Conservation (phyloP, 2,329 filamentous ascomycete species). For the Penicillium sp. region DNA sequence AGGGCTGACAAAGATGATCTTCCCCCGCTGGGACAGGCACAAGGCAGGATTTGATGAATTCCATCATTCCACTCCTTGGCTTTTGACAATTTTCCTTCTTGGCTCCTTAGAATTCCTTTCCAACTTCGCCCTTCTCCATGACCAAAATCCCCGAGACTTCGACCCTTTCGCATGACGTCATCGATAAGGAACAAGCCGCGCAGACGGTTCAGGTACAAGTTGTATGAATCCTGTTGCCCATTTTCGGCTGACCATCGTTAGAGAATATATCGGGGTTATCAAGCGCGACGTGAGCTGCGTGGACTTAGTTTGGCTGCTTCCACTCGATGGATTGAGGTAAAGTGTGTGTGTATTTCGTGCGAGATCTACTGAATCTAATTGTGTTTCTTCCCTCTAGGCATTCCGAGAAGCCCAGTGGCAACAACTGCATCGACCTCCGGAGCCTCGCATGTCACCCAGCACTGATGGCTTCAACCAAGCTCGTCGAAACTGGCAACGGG, state of each 20-base stretch:
- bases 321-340: constrained; percentile 62
- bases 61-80: background rate
- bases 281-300: constrained; percentile 59
- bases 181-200: constrained; percentile 11
- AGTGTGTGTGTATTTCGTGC: background rate
- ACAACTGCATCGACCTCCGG: constrained; percentile 37
- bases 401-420: constrained; percentile 51
- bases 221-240: background rate
- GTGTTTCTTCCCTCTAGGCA: constrained; percentile 28
- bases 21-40: background rate
- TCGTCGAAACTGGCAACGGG: constrained; percentile 66
- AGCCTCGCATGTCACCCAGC: constrained; percentile 1
- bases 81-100: background rate
- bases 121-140: background rate
- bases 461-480: constrained; percentile 38
- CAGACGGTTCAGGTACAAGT: constrained; percentile 17
- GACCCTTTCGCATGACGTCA: constrained; percentile 15
- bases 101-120: background rate
- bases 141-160: background rate
- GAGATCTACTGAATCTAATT: background rate
- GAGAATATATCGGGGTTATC: constrained; percentile 69
- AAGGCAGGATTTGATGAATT: background rate
- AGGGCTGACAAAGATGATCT: background rate
- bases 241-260: constrained; percentile 31
- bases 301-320: constrained; percentile 62